phyloP scores from a whole-genome alignment of 2,329 filamentous ascomycete species.

The Exophiala sp. region DNA sequence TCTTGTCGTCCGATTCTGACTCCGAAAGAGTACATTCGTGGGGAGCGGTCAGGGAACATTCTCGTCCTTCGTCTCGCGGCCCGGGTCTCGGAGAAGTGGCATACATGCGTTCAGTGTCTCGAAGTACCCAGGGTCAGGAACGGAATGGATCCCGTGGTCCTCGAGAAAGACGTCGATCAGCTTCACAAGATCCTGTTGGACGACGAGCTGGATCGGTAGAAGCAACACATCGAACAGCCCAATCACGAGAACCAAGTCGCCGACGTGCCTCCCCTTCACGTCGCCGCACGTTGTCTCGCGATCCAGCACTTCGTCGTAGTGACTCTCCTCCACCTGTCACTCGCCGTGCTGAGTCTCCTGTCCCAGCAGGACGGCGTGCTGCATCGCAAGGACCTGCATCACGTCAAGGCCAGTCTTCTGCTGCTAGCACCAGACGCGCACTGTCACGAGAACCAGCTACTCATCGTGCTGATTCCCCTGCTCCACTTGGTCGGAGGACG shows the following conservation, averaged over 20 bases:
- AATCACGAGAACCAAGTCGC: constrained; percentile 7
- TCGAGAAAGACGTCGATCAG: constrained; percentile 4
- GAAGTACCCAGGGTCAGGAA: not conserved
- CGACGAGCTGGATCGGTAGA: constrained; percentile 8
- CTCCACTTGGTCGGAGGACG: not conserved
- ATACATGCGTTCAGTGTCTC: constrained; percentile 17
- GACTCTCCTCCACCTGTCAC: not conserved
- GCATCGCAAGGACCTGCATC: not conserved
- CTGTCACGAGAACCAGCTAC: not conserved
- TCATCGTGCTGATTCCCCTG: not conserved
- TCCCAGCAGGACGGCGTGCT: not conserved
- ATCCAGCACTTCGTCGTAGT: not conserved
- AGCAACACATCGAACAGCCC: constrained; percentile 5
- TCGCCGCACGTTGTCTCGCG: constrained; percentile 3
- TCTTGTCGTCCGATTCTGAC: constrained; percentile 3
- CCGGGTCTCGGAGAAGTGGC: constrained; percentile 17
- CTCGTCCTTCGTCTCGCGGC: constrained; percentile 18
- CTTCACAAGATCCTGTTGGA: constrained; percentile 12
- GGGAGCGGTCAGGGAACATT: not conserved
- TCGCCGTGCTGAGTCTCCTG: constrained; percentile 4
- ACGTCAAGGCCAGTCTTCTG: not conserved
- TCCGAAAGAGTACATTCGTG: constrained; percentile 5
- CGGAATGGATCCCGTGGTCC: not conserved
- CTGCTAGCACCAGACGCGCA: not conserved
- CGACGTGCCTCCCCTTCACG: not conserved